Percentiles rank a stretch among this genome's conserved stretches.
phyloP scores from a whole-genome alignment of 192 early-diverging fungal genomes.

The Entomortierella parvispora region DNA sequence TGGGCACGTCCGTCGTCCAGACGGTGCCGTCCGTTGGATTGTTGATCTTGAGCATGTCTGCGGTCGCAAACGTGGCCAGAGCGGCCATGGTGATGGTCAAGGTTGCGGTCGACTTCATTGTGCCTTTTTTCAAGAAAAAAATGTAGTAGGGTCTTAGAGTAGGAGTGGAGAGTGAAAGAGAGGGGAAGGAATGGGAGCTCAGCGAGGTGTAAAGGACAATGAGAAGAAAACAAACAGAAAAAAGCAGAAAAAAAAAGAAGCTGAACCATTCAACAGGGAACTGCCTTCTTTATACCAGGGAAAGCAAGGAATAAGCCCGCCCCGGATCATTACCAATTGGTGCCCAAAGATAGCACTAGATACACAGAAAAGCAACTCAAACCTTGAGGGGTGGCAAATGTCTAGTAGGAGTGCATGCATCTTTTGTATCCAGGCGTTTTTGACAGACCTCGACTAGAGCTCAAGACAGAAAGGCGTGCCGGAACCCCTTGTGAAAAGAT shows the following conservation, averaged over 20 bases:
- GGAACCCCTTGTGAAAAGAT: too few species aligned
- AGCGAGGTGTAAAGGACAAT: neutral
- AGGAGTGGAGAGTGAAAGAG: neutral
- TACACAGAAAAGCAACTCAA: too few species aligned
- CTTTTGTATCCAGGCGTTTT: neutral
- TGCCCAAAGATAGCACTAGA: too few species aligned
- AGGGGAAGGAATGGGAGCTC: neutral
- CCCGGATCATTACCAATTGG: too few species aligned
- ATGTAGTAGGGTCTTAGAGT: neutral
- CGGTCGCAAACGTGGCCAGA: constrained; percentile 11
- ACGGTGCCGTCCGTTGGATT: constrained; percentile 41
- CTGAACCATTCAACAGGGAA: neutral
- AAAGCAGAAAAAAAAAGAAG: constrained; percentile 17
- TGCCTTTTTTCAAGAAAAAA: neutral
- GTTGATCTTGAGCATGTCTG: constrained; percentile 52
- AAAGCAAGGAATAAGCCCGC: neutral
- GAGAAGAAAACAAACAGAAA: constrained; percentile 4
- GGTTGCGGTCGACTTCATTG: constrained; percentile 28
- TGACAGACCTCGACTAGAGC: neutral
- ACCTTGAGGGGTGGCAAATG: too few species aligned
- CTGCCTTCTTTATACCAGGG: neutral
- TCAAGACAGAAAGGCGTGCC: too few species aligned
- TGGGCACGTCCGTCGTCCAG: constrained; percentile 40
- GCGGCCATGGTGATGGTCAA: constrained; percentile 5
- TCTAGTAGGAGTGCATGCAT: too few species aligned